These are phyloP conservation scores for Kazachstania africana DNA, from an alignment of 805 yeast species.

Conservation along the genomic window DNA sequence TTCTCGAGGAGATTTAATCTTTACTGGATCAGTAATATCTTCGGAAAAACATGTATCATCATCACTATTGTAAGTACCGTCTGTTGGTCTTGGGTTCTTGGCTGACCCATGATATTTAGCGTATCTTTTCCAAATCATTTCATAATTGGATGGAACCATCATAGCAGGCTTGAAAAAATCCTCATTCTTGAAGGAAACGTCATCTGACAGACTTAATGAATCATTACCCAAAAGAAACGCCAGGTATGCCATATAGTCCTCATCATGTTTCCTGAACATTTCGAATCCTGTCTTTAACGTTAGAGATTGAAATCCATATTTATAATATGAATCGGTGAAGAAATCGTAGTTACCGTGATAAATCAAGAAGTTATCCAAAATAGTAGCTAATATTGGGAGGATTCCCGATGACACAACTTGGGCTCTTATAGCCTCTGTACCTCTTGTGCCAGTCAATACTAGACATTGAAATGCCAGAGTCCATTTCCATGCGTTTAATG, in stretches of 20 bases:
- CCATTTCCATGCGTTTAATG: constrained; percentile 94
- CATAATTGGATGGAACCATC: constrained; percentile 16
- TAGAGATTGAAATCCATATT: constrained; percentile 10
- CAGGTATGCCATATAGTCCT: constrained; percentile 12
- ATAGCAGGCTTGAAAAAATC: constrained; percentile 6
- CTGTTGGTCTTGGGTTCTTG: constrained; percentile 1
- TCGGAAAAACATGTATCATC: constrained; percentile 8
- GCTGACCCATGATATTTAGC: no score
- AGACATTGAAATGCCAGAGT: constrained; percentile 86
- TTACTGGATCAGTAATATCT: constrained; percentile 12
- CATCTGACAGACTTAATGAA: constrained; percentile 7
- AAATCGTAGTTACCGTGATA: constrained; percentile 27
- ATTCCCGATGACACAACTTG: constrained; percentile 87
- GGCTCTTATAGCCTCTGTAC: constrained; percentile 74
- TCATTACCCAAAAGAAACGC: constrained; percentile 12
- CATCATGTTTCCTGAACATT: constrained; percentile 9
- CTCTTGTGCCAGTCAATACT: constrained; percentile 84
- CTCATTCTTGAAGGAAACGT: constrained; percentile 5
- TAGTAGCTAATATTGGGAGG: constrained; percentile 82
- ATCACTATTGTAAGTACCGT: not conserved
- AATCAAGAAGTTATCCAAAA: constrained; percentile 71
- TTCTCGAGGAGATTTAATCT: constrained; percentile 35
- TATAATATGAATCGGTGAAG: constrained; percentile 8
- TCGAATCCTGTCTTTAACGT: constrained; percentile 9
- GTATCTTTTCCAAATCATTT: constrained; percentile 17